Conservation (phyloP, 2,329 filamentous ascomycete species). For the Trichophyton benhamiae region DNA sequence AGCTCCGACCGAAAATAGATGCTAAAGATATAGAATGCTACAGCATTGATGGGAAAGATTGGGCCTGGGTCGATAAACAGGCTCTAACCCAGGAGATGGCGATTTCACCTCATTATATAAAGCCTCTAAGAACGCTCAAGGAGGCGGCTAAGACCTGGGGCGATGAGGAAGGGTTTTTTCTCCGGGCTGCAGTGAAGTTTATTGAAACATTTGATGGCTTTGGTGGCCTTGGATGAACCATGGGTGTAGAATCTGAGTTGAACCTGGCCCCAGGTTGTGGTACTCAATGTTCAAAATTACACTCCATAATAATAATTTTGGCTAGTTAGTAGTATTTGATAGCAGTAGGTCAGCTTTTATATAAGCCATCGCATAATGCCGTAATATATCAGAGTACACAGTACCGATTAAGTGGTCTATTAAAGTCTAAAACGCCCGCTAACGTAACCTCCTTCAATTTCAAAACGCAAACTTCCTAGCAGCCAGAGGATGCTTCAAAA, state of each 20-base stretch:
- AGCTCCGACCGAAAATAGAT: conserved; percentile 59
- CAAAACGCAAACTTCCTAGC: background rate
- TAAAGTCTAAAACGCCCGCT: background rate
- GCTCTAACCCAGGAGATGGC: conserved; percentile 56
- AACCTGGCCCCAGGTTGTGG: conserved; percentile 8
- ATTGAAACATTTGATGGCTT: conserved; percentile 31
- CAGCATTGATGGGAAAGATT: conserved; percentile 54
- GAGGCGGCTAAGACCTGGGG: conserved; percentile 47
- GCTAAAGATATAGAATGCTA: conserved; percentile 45
- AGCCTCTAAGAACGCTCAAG: conserved; percentile 64
- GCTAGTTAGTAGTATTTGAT: too few relatives aligned
- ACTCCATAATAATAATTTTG: background rate
- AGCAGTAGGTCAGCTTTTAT: too few relatives aligned
- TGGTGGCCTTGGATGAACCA: conserved; percentile 9
- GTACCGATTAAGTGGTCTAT: background rate
- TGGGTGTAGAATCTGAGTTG: background rate
- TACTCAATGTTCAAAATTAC: background rate
- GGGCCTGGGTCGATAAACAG: conserved; percentile 63
- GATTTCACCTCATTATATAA: conserved; percentile 73
- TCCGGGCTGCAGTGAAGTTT: conserved; percentile 41
- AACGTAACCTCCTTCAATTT: background rate
- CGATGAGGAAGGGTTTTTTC: conserved; percentile 34
- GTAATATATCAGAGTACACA: background rate
- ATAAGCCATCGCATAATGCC: too few relatives aligned
- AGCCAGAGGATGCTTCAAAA: background rate